Evolutionary conservation across 192 early-diverging fungal species (phyloP).

Genomic region (Coemansia sp.): DNA sequence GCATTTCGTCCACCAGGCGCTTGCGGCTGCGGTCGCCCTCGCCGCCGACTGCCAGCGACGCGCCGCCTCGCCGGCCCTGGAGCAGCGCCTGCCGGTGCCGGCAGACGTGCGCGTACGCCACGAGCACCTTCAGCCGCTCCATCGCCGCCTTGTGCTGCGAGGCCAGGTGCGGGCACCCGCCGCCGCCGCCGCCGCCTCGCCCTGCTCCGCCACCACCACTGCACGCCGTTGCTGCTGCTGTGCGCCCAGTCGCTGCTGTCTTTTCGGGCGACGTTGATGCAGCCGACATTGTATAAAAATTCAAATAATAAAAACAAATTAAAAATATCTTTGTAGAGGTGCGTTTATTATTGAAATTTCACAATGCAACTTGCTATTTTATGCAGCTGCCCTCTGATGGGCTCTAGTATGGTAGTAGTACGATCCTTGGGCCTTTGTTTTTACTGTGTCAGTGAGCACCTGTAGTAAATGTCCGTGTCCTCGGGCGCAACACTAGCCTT

Average conservation of each 20-base stretch:
- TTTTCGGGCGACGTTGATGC: constrained; percentile 6
- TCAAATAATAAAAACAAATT: not conserved
- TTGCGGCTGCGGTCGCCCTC: constrained; percentile 58
- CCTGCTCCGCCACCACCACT: not conserved
- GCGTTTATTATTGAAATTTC: too few species aligned
- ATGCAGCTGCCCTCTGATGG: too few species aligned
- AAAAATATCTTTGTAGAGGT: not conserved
- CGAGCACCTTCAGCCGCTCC: constrained; percentile 52
- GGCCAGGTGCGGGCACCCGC: constrained; percentile 43
- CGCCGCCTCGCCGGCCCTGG: constrained; percentile 35
- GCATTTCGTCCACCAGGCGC: constrained; percentile 59
- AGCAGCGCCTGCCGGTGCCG: constrained; percentile 53
- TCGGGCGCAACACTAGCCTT: not conserved
- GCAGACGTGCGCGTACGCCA: constrained; percentile 53
- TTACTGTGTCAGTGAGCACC: too few species aligned
- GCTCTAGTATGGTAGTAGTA: too few species aligned
- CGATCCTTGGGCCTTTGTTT: too few species aligned
- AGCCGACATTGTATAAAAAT: not conserved
- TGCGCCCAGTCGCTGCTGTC: not conserved
- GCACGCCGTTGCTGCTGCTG: not conserved
- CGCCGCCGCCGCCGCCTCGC: not conserved
- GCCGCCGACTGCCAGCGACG: too few species aligned
- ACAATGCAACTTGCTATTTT: too few species aligned
- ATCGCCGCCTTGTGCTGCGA: constrained; percentile 32
- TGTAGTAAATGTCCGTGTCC: not conserved